Conservation (phyloP, 257 asterid genomes). For the Penstemon newberryi region DNA sequence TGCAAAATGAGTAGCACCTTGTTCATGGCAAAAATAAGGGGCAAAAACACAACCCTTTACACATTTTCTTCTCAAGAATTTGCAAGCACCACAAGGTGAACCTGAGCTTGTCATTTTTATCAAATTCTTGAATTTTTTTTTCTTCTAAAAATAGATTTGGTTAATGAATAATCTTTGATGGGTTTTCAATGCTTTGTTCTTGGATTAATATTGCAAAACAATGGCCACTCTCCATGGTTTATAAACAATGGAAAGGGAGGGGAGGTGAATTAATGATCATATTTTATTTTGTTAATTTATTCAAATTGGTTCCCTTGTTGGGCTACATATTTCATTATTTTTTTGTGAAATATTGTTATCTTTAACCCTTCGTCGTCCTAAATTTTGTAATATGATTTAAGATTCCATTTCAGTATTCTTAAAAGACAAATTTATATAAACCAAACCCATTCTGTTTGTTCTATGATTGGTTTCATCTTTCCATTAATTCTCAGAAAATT, state of each 20-base stretch:
- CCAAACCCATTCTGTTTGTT: slow-evolving; percentile 51
- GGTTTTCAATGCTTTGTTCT: not conserved
- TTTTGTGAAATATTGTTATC: slow-evolving; percentile 25
- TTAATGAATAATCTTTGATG: not conserved
- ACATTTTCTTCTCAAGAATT: slow-evolving; percentile 70
- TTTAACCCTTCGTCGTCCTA: slow-evolving; percentile 43
- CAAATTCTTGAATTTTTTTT: slow-evolving; percentile 1
- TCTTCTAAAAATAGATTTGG: not conserved
- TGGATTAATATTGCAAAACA: slow-evolving; percentile 28
- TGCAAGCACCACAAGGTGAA: slow-evolving; percentile 87
- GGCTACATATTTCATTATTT: slow-evolving; percentile 47
- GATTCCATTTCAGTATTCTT: slow-evolving; percentile 58
- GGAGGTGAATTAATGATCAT: slow-evolving; percentile 38
- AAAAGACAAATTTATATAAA: slow-evolving; percentile 42
- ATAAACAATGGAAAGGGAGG: slow-evolving; percentile 40
- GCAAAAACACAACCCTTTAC: slow-evolving; percentile 68
- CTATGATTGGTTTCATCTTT: slow-evolving; percentile 35
- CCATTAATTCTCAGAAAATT: slow-evolving; percentile 26
- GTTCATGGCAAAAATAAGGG: slow-evolving; percentile 67
- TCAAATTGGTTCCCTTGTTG: slow-evolving; percentile 72
- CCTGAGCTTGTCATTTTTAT: slow-evolving; percentile 64
- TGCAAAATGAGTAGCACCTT: slow-evolving; percentile 61
- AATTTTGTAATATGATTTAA: slow-evolving; percentile 35
- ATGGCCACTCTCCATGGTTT: slow-evolving; percentile 33
- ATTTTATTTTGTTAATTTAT: slow-evolving; percentile 43